Conservation (phyloP, 805 yeast species). For the Myxozyma lipomycoides region DNA sequence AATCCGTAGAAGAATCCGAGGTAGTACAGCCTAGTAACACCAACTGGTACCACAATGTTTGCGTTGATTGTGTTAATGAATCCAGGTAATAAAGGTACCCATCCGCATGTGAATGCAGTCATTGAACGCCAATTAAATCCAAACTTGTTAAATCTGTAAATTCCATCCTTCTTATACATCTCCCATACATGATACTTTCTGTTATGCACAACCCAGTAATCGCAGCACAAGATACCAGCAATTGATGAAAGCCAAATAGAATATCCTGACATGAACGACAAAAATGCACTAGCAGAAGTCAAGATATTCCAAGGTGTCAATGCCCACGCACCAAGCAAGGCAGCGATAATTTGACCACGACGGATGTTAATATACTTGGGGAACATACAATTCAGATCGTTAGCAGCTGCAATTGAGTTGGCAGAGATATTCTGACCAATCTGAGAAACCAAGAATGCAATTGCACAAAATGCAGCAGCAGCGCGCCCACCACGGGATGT, state of each 20-base stretch:
- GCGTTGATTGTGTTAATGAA: slow-evolving; percentile 13
- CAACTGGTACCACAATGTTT: slow-evolving; percentile 4
- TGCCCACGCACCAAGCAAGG: slow-evolving; percentile 36
- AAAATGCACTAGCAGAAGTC: slow-evolving; percentile 39
- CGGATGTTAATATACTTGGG: slow-evolving; percentile 55
- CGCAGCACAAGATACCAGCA: slow-evolving; percentile 17
- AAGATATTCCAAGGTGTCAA: slow-evolving; percentile 43
- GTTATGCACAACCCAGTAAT: slow-evolving; percentile 8
- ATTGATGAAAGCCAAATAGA: slow-evolving; percentile 43
- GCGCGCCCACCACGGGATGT: slow-evolving; percentile 23
- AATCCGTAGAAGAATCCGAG: slow-evolving; percentile 28
- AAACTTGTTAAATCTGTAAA: slow-evolving; percentile 23
- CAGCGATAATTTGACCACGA: slow-evolving; percentile 50
- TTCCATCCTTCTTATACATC: slow-evolving; percentile 11
- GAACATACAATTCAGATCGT: slow-evolving; percentile 37
- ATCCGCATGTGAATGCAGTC: slow-evolving; percentile 13
- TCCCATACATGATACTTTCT: slow-evolving; percentile 9
- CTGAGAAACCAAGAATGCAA: slow-evolving; percentile 60
- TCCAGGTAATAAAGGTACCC: slow-evolving; percentile 22
- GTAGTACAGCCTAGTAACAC: slow-evolving; percentile 25
- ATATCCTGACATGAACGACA: slow-evolving; percentile 39
- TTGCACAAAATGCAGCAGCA: slow-evolving; percentile 15
- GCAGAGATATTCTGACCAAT: slow-evolving; percentile 65
- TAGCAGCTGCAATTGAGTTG: slow-evolving; percentile 42
- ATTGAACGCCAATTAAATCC: slow-evolving; percentile 17